These are phyloP conservation scores for Neobulgaria alba DNA, from an alignment of 2,329 filamentous ascomycete genomes.

Conservation along the genomic window DNA sequence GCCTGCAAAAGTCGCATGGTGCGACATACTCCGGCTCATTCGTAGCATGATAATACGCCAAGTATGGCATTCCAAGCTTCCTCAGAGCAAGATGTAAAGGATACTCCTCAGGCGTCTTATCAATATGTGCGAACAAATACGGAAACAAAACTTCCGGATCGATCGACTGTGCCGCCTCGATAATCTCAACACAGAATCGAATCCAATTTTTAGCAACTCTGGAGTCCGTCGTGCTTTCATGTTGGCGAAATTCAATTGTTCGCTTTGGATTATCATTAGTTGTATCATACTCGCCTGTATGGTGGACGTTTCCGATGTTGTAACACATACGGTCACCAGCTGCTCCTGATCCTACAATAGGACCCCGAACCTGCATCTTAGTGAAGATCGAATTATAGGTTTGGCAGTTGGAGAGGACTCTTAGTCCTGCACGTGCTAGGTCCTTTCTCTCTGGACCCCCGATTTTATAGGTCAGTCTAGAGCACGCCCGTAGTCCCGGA, in stretches of 20 bases:
- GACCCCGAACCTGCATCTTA: too few relatives aligned
- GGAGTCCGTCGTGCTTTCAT: constrained; percentile 12
- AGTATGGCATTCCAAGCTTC: not conserved
- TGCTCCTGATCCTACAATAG: too few relatives aligned
- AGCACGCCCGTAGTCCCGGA: too few relatives aligned
- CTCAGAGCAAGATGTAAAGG: not conserved
- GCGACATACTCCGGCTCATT: too few relatives aligned
- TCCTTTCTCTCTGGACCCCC: too few relatives aligned
- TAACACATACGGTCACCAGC: too few relatives aligned
- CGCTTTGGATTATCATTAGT: not conserved
- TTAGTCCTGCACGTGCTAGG: not conserved
- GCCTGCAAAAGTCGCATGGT: too few relatives aligned
- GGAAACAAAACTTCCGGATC: not conserved
- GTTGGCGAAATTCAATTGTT: constrained; percentile 23
- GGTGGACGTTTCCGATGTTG: too few relatives aligned
- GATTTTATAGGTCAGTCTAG: too few relatives aligned
- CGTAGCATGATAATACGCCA: too few relatives aligned
- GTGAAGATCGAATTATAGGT: not conserved
- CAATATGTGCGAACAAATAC: not conserved
- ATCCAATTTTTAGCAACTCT: constrained; percentile 13
- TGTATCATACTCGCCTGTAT: too few relatives aligned
- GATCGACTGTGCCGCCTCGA: constrained; percentile 7
- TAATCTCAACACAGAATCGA: constrained; percentile 9
- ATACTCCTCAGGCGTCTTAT: not conserved
- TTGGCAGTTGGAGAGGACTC: not conserved